phyloP scores from a whole-genome alignment of 2,329 filamentous ascomycete genomes.

The Aurifilum marmelostoma region DNA sequence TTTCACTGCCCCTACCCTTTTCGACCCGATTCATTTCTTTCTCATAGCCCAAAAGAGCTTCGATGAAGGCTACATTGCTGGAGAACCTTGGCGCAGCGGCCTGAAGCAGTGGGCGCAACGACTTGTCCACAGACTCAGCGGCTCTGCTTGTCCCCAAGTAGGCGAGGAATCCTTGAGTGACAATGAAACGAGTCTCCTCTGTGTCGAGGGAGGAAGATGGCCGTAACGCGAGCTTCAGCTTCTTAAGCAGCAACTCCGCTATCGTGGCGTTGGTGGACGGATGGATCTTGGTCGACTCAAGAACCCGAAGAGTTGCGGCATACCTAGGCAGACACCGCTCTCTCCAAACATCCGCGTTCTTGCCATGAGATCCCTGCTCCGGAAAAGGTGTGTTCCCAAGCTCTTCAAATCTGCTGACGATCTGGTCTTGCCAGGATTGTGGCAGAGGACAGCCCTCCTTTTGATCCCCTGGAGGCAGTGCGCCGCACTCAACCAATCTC shows the following conservation, averaged over 20 bases:
- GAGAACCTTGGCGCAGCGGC: slow-evolving; percentile 69
- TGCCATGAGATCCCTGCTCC: slow-evolving; percentile 64
- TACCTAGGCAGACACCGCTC: slow-evolving; percentile 69
- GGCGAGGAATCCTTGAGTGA: slow-evolving; percentile 73
- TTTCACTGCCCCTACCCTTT: slow-evolving; percentile 40
- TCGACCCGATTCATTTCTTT: slow-evolving; percentile 35
- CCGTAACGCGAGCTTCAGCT: slow-evolving; percentile 66
- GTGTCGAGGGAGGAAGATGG: slow-evolving; percentile 62
- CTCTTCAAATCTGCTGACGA: slow-evolving; percentile 69
- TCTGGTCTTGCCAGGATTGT: slow-evolving; percentile 73
- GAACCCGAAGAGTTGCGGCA: slow-evolving; percentile 66
- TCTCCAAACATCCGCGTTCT: slow-evolving; percentile 64
- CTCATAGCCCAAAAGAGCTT: slow-evolving; percentile 63
- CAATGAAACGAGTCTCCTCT: slow-evolving; percentile 71
- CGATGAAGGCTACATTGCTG: slow-evolving; percentile 66
- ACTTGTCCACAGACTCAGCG: slow-evolving; percentile 59
- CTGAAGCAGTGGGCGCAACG: slow-evolving; percentile 67
- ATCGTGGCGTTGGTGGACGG: slow-evolving; percentile 69
- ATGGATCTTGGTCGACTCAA: slow-evolving; percentile 65
- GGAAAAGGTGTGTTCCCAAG: slow-evolving; percentile 68
- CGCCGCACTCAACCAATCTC: slow-evolving; percentile 60
- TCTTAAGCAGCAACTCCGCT: slow-evolving; percentile 65
- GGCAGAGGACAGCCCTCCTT: slow-evolving; percentile 61
- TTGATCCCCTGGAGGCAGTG: slow-evolving; percentile 56
- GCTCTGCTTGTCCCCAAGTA: slow-evolving; percentile 69